Percentiles rank a stretch among this genome's conserved stretches.
Conservation (phyloP, 2,329 filamentous ascomycete species). For the Penicillium sp. region DNA sequence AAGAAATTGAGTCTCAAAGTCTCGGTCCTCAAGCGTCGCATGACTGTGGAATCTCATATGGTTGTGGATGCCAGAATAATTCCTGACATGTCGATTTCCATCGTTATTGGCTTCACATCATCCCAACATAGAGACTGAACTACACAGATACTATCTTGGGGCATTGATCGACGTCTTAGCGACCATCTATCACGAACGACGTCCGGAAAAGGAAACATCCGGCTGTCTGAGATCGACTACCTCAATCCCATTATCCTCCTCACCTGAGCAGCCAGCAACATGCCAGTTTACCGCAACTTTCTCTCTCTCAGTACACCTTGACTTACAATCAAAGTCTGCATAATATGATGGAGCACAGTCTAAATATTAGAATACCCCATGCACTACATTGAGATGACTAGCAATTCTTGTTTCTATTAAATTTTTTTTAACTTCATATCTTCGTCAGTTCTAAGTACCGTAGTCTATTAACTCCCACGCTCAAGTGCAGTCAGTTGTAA, state of each 20-base stretch:
- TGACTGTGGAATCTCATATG: neutral
- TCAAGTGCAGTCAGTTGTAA: neutral
- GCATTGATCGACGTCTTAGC: neutral
- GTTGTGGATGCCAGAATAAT: neutral
- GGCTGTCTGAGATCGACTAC: neutral
- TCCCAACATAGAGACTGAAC: neutral
- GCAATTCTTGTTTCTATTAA: neutral
- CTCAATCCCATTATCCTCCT: neutral
- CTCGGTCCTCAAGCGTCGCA: neutral
- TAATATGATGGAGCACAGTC: too few species aligned
- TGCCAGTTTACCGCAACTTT: neutral
- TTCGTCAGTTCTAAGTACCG: neutral
- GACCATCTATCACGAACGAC: neutral
- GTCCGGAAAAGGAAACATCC: neutral
- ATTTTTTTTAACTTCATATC: neutral
- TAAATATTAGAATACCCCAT: neutral
- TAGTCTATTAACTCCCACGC: neutral
- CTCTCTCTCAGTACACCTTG: neutral
- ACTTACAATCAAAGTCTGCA: neutral
- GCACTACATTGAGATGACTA: neutral
- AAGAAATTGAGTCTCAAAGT: neutral
- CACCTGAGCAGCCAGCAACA: neutral
- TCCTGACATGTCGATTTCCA: neutral
- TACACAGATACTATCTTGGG: neutral
- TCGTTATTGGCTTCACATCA: too few species aligned